Conservation (phyloP, 1,284 basidiomycete genomes). For the Veloboletus limbatus region DNA sequence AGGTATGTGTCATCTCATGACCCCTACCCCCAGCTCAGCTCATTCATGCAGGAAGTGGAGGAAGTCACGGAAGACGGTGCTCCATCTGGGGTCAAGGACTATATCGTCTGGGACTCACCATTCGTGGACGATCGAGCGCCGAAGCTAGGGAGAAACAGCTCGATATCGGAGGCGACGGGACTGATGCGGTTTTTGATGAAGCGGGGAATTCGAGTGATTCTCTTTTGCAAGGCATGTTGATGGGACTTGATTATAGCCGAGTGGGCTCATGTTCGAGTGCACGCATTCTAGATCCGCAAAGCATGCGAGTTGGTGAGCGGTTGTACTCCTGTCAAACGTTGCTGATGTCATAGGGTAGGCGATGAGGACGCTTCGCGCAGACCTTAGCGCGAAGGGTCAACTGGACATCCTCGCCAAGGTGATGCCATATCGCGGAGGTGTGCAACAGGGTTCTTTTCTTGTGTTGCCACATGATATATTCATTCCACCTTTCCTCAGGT, state of each 20-base stretch:
- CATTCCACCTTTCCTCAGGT: conserved; percentile 32
- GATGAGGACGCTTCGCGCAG: conserved; percentile 76
- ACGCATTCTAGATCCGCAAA: conserved; percentile 59
- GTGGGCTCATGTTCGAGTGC: not conserved
- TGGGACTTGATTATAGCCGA: not conserved
- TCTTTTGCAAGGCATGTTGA: conserved; percentile 77
- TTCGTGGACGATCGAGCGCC: conserved; percentile 59
- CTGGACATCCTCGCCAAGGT: conserved; percentile 76
- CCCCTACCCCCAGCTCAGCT: not conserved
- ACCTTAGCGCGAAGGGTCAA: conserved; percentile 74
- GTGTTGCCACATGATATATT: not conserved
- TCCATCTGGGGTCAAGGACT: conserved; percentile 78
- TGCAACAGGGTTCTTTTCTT: conserved; percentile 3
- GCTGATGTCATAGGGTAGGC: conserved; percentile 41
- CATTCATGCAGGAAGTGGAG: conserved; percentile 48
- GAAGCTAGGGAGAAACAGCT: conserved; percentile 55
- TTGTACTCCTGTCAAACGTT: not conserved
- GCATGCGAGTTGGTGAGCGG: conserved; percentile 72
- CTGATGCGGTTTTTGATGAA: conserved; percentile 84
- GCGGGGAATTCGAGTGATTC: conserved; percentile 75
- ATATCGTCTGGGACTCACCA: conserved; percentile 76
- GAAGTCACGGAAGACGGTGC: conserved; percentile 81
- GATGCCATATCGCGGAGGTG: conserved; percentile 84
- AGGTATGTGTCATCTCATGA: conserved; percentile 30
- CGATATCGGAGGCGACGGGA: conserved; percentile 70